Conservation (phyloP, 1,284 basidiomycete genomes). For the Microbotryum silenes-acaulis region DNA sequence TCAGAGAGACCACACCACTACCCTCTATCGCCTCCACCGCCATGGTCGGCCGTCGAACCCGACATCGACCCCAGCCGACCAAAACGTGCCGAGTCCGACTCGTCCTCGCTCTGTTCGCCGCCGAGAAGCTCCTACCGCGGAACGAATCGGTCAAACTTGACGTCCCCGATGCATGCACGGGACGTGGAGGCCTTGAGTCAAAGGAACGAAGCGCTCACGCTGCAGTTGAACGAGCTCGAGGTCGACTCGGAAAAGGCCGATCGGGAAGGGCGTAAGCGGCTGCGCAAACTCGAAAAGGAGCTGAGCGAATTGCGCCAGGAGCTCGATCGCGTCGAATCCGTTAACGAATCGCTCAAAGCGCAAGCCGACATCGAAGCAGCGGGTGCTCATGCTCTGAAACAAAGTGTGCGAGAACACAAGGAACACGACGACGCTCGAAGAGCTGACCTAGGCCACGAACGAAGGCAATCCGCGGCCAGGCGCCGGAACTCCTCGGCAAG, state of each 20-base stretch:
- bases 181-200: slow-evolving; percentile 63
- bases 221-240: slow-evolving; percentile 65
- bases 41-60: too few species aligned
- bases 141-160: slow-evolving; percentile 9
- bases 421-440: too few species aligned
- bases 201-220: slow-evolving; percentile 68
- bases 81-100: neutral
- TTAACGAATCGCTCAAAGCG: slow-evolving; percentile 61
- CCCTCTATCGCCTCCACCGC: too few species aligned
- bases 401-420: too few species aligned
- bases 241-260: slow-evolving; percentile 59
- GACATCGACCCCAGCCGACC: too few species aligned
- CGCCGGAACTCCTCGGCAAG: too few species aligned
- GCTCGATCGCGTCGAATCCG: slow-evolving; percentile 55
- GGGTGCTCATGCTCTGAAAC: neutral
- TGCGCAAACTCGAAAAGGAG: slow-evolving; percentile 67
- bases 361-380: slow-evolving; percentile 41
- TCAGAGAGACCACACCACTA: too few species aligned
- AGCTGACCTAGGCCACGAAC: too few species aligned
- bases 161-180: slow-evolving; percentile 43
- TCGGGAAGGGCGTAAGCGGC: slow-evolving; percentile 56
- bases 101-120: slow-evolving; percentile 40
- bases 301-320: slow-evolving; percentile 60
- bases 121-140: slow-evolving; percentile 39
- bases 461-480: too few species aligned